These are phyloP conservation scores for Linnemannia schmuckeri DNA, from an alignment of 192 early-diverging fungal species.

Conservation along the genomic window DNA sequence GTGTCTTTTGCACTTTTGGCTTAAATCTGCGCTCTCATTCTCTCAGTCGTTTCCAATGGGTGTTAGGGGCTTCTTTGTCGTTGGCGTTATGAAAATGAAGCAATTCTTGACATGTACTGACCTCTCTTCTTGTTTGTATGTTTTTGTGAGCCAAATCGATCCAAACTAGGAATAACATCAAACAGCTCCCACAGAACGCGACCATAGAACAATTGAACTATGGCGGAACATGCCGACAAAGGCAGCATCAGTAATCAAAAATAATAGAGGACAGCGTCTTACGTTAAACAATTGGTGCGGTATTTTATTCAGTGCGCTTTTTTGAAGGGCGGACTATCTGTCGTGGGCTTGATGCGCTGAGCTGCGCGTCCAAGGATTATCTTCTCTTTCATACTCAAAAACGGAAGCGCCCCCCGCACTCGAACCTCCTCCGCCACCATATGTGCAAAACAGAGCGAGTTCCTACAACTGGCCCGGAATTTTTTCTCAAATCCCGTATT, in stretches of 20 bases:
- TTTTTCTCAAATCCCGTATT: neutral
- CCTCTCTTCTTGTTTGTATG: neutral
- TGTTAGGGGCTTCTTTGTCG: too few relatives aligned
- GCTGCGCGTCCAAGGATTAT: neutral
- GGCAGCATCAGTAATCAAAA: too few relatives aligned
- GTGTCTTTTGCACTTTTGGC: neutral
- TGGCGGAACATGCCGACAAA: too few relatives aligned
- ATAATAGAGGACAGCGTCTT: too few relatives aligned
- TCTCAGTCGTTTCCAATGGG: neutral
- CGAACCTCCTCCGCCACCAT: constrained; percentile 8
- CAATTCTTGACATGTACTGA: neutral
- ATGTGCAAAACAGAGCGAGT: constrained; percentile 2
- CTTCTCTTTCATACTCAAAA: neutral
- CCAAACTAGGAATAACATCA: too few relatives aligned
- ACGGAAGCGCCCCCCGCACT: neutral
- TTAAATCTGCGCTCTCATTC: constrained; percentile 1
- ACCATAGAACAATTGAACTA: too few relatives aligned
- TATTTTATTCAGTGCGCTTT: neutral
- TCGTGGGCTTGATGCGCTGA: neutral
- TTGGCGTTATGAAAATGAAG: neutral
- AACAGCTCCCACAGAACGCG: too few relatives aligned
- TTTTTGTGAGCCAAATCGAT: too few relatives aligned
- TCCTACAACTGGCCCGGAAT: constrained; percentile 2
- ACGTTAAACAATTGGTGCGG: neutral
- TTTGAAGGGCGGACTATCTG: neutral